phyloP scores from a whole-genome alignment of 768 basidiomycete genomes.

The Mycena pura region DNA sequence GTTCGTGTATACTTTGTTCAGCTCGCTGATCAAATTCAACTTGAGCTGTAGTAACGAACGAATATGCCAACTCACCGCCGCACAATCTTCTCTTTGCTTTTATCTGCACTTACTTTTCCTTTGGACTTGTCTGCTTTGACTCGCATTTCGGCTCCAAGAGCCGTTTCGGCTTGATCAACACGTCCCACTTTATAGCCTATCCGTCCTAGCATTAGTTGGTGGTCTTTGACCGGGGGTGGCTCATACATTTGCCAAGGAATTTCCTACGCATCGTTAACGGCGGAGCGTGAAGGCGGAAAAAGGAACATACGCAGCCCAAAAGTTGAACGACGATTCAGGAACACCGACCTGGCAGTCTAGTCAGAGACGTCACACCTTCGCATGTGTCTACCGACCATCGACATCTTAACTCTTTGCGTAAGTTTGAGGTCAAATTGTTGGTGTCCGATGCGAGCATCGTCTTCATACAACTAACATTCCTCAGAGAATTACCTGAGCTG shows the following conservation, averaged over 20 bases:
- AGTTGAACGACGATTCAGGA: slow-evolving; percentile 92
- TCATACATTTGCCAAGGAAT: slow-evolving; percentile 78
- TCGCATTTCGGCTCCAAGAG: slow-evolving; percentile 96
- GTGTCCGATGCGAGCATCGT: slow-evolving; percentile 93
- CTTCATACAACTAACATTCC: slow-evolving; percentile 78
- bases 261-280: slow-evolving; percentile 52
- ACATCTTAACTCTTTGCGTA: slow-evolving; percentile 95
- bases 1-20: slow-evolving; percentile 95
- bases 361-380: neutral
- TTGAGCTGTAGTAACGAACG: neutral
- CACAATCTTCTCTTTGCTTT: slow-evolving; percentile 86
- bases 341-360: slow-evolving; percentile 77
- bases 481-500: neutral
- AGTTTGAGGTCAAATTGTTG: slow-evolving; percentile 95
- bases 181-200: slow-evolving; percentile 92
- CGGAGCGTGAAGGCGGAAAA: neutral
- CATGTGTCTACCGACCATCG: slow-evolving; percentile 69
- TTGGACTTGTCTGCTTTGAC: slow-evolving; percentile 74
- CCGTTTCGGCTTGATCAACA: slow-evolving; percentile 97
- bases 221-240: neutral
- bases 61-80: slow-evolving; percentile 56
- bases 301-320: slow-evolving; percentile 81
- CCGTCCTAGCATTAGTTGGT: neutral
- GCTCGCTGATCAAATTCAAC: slow-evolving; percentile 58
- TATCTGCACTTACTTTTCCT: slow-evolving; percentile 64